Evolutionary conservation across 2,329 filamentous ascomycete species (phyloP).

Genomic region (Cercospora beticola): DNA sequence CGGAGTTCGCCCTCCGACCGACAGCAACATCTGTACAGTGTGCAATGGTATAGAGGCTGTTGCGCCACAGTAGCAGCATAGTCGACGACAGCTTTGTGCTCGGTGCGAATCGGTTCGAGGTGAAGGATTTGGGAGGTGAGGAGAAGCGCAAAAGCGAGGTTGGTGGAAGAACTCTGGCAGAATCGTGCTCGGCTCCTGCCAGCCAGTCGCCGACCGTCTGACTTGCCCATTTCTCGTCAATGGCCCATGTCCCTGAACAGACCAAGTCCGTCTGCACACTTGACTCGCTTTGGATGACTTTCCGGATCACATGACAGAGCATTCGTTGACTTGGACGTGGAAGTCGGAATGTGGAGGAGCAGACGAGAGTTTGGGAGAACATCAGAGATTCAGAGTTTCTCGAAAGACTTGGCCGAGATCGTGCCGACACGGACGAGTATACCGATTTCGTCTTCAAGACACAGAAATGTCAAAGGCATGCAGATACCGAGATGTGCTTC

Average conservation of each 20-base stretch:
- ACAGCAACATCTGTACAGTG: background rate
- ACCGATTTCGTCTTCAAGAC: background rate
- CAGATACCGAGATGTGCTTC: background rate
- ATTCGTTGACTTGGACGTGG: background rate
- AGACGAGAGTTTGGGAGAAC: background rate
- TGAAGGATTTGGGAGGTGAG: background rate
- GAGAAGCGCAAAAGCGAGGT: background rate
- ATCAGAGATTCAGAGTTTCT: background rate
- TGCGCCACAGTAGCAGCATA: background rate
- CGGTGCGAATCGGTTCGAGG: background rate
- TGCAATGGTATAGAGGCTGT: background rate
- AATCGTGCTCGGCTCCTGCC: background rate
- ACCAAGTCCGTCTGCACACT: background rate
- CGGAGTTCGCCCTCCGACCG: background rate
- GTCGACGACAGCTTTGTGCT: background rate
- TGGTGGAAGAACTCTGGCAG: conserved; percentile 7
- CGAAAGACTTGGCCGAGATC: background rate
- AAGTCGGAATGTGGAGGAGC: conserved; percentile 9
- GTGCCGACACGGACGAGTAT: background rate
- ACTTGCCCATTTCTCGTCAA: background rate
- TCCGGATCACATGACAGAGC: background rate
- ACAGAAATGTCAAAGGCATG: background rate
- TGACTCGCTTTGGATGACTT: background rate
- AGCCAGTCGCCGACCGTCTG: background rate
- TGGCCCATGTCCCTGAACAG: background rate